Evolutionary conservation across 345 rosid species (phyloP), one percentile per base, ranked within the genome.

Genomic region (Eucalyptus regnans): DNA sequence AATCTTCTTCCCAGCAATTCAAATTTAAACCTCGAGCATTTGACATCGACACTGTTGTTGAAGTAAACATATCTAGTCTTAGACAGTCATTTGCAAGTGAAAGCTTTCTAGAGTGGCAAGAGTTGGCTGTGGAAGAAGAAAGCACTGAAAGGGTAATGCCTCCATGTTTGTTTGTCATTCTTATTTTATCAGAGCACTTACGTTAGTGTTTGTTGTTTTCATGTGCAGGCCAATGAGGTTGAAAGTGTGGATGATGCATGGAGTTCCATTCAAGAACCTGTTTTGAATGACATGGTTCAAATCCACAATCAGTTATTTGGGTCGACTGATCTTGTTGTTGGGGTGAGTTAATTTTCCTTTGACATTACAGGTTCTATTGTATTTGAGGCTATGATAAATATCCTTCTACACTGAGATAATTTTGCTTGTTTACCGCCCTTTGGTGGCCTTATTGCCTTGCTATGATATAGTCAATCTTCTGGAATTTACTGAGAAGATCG

Each of bases 251-350:
- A 95, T 91, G 97, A 94, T 81, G 97, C 93, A 68, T 95, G 98
- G 98, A 91, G 92, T 89, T 90, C 93, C 76, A 91, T 95, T 90
- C 93, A 93, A 90, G 98, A 95, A 88, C 90, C 94, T 33, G 86
- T 92, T 18, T 84, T 95, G 87, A 90, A 91, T 88, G 89, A 89
- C 90, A 90, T 96, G 91, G 93, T 96, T 89, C 87, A 90, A 91
- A 91, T 92, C 22, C 98, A 96, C 91, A 95, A 92, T 89, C 96
- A 94, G 88, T 90, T 97, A 89, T 97, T 96, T 95, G 99, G 99
- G 33, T 96, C 97, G 50, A 90, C 31, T 50, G 90, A 94, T 93
- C 96, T 95, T 90, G 89, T 93, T 87, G 89, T 90, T 88, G 50
- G 85, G 88, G 99, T 97, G 94, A 94, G 96, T 92, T 80, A 8